Evolutionary conservation across 805 yeast genomes (phyloP), one percentile per base, ranked within the genome.

Genomic region (Starmera amethionina): DNA sequence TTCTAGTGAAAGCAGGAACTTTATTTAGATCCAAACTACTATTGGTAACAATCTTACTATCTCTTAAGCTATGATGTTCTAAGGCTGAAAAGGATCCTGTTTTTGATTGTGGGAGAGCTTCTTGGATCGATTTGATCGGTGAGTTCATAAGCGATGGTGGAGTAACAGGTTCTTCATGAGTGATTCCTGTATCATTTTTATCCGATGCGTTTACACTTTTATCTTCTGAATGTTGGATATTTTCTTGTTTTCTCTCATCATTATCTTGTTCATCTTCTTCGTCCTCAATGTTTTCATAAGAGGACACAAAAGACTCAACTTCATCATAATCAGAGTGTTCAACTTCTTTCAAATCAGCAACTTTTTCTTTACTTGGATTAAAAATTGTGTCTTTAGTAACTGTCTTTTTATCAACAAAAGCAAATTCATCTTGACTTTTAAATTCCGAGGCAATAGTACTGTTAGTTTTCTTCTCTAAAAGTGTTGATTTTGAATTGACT

Each of bases 241-340:
- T 46, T 38, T 49, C 51, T 9, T 35, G 29, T 19, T 45, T 42
- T 14, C 39, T 34, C 3, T 25, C 42, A 19, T 42, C 35, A 22
- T 28, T 37, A 7, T 46, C 40, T 30, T 37, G 41, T 12, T 42
- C 49, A 8, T 39, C 40, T 10, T 34, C 37, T 30, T 38, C 42
- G 15, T 46, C 52, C 8, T 42, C 41, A 9, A 34, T 37, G 9
- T 47, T 49, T 14, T 56, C 62, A 41, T 49, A 48, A 3, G 59
- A 42, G 2, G 59, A 47, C 16, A 50, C 47, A 34, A 56, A 47
- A 15, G 57, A 48, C 15, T 56, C 63, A 14, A 51, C 49, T 15
- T 57, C 68, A 37, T 52, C 51, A 16, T 52, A 50, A 10, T 44
- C 44, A n/a, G 34, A n/a, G 4, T 18, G 10, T 4, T 30, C 34